Percentiles rank a stretch among this genome's conserved stretches.
Conservation (phyloP, 2,329 filamentous ascomycete species). For the Myriangium duriaei region DNA sequence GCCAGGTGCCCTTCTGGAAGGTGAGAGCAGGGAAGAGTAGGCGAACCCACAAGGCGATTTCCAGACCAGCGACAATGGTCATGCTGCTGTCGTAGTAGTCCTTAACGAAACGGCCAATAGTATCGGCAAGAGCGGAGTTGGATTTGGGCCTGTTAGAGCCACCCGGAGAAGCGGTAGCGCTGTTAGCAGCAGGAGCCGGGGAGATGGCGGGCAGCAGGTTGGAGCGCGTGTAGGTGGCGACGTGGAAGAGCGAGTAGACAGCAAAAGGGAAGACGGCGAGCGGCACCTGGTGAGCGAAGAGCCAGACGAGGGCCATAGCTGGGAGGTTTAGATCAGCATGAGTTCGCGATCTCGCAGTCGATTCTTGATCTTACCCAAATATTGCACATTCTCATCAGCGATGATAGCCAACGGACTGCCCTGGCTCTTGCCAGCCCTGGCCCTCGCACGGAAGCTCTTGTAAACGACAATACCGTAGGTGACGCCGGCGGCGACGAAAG, state of each 20-base stretch:
- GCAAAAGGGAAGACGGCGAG: constrained; percentile 86
- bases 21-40: constrained; percentile 68
- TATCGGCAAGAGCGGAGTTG: constrained; percentile 54
- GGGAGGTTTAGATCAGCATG: constrained; percentile 14
- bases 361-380: constrained; percentile 85
- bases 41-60: constrained; percentile 78
- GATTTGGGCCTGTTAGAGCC: constrained; percentile 46
- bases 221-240: constrained; percentile 88
- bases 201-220: constrained; percentile 82
- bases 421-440: constrained; percentile 55
- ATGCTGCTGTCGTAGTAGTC: constrained; percentile 95
- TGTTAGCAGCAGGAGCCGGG: constrained; percentile 45
- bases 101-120: constrained; percentile 89
- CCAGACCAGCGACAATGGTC: constrained; percentile 78
- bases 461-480: constrained; percentile 98
- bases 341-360: no score
- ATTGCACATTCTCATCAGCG: constrained; percentile 93
- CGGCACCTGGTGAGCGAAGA: constrained; percentile 77
- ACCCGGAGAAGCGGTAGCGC: constrained; percentile 20
- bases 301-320: constrained; percentile 94
- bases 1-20: constrained; percentile 85
- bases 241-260: constrained; percentile 97
- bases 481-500: constrained; percentile 76
- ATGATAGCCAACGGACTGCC: constrained; percentile 53
- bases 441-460: constrained; percentile 83